Base-by-base conservation (phyloP, 495 filamentous ascomycete genomes). In the Penicillium tannophilum region DNA sequence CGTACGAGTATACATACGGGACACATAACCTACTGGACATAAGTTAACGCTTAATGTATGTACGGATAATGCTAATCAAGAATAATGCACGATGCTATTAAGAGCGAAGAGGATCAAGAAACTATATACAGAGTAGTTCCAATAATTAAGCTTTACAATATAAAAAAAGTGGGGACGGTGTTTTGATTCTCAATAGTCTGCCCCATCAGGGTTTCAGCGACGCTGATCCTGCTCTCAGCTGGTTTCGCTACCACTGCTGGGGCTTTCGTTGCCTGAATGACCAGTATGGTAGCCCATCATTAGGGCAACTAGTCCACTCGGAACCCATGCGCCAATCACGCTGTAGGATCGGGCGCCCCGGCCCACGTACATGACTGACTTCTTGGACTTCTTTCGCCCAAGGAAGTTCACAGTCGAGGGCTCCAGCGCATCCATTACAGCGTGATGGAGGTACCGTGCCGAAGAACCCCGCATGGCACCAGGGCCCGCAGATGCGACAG, bases 271-370 rank as follows among this genome's bases (percentile, higher is more conserved):
- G 2, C 63, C 55, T 11, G 45, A 16, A 56, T 65, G 55, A 23
- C 69, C 83, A 50, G 74, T 76, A 42, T 83, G 74, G 33, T 90
- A 82, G 1, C 92, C 90, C 82, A 97, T 84, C 90, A 98, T 97
- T 88, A 90, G 91, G 17, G 83, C 85, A 23, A 97, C 90, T 30
- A 97, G 45, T 7, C 86, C 83, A 17, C 81, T 77, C 10, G 94
- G 94, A n/a, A 87, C 82, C 87, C 88, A 95, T 16, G 83, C 80
- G 3, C 94, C 95, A 1, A 98, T 87, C 35, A 96, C 75, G n/a
- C 88, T 88, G 72, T 98, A 98, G 0, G 89, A 78, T 47, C 85
- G 70, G 12, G 90, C 90, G 6, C 94, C 95, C 48, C 90, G 79
- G 9, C 94, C 94, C 16, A 95, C 88, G 39, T 90, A 85, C 58